A percentile compares a stretch with the other conserved stretches of the same genome.
Evolutionary conservation across 2,329 filamentous ascomycete genomes (phyloP).

Genomic region (Epichloe hybrida): DNA sequence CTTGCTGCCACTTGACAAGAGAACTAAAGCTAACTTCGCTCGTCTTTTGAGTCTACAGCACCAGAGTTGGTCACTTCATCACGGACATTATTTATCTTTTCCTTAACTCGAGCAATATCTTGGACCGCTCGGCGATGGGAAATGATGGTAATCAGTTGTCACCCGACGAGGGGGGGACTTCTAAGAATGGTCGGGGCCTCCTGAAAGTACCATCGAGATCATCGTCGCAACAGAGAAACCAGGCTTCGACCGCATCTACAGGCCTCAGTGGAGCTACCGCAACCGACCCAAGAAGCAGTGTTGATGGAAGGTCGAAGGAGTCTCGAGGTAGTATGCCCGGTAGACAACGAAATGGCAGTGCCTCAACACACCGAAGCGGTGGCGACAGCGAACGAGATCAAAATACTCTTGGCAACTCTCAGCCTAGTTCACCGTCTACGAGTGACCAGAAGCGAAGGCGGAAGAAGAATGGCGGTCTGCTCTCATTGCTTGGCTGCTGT

Average conservation of each 20-base stretch:
- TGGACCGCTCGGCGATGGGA: conserved; percentile 23
- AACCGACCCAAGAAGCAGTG: conserved; percentile 46
- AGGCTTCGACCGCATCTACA: conserved; percentile 45
- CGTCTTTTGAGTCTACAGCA: not conserved
- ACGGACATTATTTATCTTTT: conserved; percentile 6
- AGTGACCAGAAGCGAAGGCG: conserved; percentile 40
- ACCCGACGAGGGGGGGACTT: conserved; percentile 27
- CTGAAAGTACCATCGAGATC: conserved; percentile 49
- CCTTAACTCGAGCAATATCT: conserved; percentile 17
- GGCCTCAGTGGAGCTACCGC: conserved; percentile 47
- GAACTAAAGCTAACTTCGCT: not conserved
- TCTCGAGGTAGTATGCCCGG: conserved; percentile 51
- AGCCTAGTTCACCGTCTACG: conserved; percentile 37
- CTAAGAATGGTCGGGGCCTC: conserved; percentile 37
- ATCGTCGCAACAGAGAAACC: conserved; percentile 44
- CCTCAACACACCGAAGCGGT: conserved; percentile 49
- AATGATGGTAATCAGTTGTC: conserved; percentile 29
- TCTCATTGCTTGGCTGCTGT: conserved; percentile 55
- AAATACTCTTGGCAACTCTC: conserved; percentile 32
- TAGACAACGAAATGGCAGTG: conserved; percentile 51
- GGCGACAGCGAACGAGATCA: conserved; percentile 38
- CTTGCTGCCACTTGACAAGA: not conserved
- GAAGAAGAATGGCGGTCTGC: conserved; percentile 40
- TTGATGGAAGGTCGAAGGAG: conserved; percentile 50
- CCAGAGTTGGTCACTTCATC: not conserved